Evolutionary conservation across 805 yeast species (phyloP), one percentile per base, ranked within the genome.

Genomic region (Torulaspora microellipsoides): DNA sequence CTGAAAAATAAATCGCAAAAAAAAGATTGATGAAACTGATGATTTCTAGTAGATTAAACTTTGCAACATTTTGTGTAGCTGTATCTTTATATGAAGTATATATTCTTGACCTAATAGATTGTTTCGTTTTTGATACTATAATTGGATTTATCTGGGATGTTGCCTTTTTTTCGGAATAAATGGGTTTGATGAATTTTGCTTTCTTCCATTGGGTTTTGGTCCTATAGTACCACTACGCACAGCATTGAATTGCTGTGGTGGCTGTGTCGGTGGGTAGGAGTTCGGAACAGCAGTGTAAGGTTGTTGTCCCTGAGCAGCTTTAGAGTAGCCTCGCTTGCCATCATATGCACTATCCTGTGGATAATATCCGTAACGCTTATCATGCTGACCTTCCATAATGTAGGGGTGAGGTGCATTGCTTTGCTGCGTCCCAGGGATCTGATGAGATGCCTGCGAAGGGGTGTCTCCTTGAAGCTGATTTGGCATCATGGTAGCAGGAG

Each of bases 111-210:
- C 15, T 31, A 36, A 7, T 36, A 15, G 23, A 6, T 15, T 17
- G 28, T 10, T 20, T 35, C 27, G 29, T n/a, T 15, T 15, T 38
- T 32, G 15, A 34, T 34, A 28, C 15, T 2, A 6, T 13, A 6
- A 9, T n/a, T 13, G 27, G n/a, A 8, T 38, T 43, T 30, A 47
- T 13, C 40, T 49, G 36, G 38, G 51, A 23, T 42, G 51, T 14
- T 41, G 53, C 36, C 46, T 55, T 36, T 44, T 55, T 38, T 50
- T 58, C 8, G 61, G 62, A 20, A 59, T 58, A 30, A 59, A 59
- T 20, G 55, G 60, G 25, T 33, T 52, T 3, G 57, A 47, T 4
- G 55, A 43, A 1, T 40, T 34, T 5, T 32, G 37, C 17, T 49
- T 43, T 34, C 56, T 47, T n/a, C 40, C 37, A 17, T 35, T 31